Percentiles rank a stretch among this genome's conserved stretches.
These are phyloP conservation scores for Curvularia lunata DNA, from an alignment of 2,329 filamentous ascomycete species.

Conservation along the genomic window DNA sequence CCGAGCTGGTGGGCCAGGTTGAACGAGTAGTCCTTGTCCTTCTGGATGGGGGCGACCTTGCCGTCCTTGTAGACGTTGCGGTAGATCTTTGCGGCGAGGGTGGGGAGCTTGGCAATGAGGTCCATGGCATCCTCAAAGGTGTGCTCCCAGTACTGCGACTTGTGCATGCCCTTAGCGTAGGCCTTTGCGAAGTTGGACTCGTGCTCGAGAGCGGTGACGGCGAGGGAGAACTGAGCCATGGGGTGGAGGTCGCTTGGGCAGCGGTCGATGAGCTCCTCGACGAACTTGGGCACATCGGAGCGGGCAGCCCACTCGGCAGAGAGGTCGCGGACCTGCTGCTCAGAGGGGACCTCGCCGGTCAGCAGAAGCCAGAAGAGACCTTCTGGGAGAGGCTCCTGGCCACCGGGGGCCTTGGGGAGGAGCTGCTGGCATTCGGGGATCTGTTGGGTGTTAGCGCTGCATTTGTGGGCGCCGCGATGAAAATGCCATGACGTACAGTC, in stretches of 20 bases:
- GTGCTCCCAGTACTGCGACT: constrained; percentile 99
- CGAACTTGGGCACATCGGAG: constrained; percentile 94
- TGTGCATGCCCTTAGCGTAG: constrained; percentile 98
- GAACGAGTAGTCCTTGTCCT: constrained; percentile 99
- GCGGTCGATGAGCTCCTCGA: constrained; percentile 99
- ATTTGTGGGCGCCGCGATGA: constrained; percentile 5
- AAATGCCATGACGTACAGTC: constrained; percentile 63
- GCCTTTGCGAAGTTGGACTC: constrained; percentile 98
- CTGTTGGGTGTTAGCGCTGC: constrained; percentile 47
- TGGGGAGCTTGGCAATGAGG: constrained; percentile 98
- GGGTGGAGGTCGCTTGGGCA: constrained; percentile 98
- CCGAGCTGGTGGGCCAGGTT: constrained; percentile 99
- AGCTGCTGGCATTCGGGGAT: constrained; percentile 98
- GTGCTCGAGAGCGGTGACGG: constrained; percentile 97
- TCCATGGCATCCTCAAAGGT: constrained; percentile 99
- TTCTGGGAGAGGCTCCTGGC: constrained; percentile 96
- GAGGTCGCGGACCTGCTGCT: constrained; percentile 97
- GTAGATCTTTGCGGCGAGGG: constrained; percentile 98
- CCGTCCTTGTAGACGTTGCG: constrained; percentile 99
- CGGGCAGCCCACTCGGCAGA: constrained; percentile 99
- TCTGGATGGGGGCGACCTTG: constrained; percentile 94
- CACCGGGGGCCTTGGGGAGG: constrained; percentile 95
- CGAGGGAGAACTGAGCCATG: constrained; percentile 99
- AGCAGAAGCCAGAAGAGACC: constrained; percentile 99
- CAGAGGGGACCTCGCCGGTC: constrained; percentile 94